Conservation (phyloP, 2,329 filamentous ascomycete genomes). For the Neofusicoccum kwambonambiense region DNA sequence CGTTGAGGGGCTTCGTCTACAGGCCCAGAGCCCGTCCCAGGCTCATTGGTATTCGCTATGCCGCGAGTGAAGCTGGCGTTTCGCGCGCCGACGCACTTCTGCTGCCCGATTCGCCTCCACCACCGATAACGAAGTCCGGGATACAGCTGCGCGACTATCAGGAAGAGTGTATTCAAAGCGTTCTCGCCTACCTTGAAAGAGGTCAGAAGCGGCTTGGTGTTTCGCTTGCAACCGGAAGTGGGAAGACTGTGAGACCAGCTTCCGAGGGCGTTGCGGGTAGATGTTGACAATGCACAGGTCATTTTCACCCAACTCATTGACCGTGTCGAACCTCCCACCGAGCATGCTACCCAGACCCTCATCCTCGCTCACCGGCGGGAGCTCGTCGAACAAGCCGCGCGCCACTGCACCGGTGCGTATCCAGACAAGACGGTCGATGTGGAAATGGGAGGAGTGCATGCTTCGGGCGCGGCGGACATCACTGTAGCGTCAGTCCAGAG, state of each 20-base stretch:
- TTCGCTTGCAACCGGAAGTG: constrained; percentile 82
- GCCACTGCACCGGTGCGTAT: constrained; percentile 78
- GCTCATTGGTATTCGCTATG: constrained; percentile 21
- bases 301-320: constrained; percentile 96
- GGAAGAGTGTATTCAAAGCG: constrained; percentile 84
- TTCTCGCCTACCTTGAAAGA: constrained; percentile 64
- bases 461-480: constrained; percentile 82
- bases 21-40: not conserved
- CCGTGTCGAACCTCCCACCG: constrained; percentile 60
- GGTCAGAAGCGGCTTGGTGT: constrained; percentile 80
- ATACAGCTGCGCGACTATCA: constrained; percentile 79
- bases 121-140: constrained; percentile 13
- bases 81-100: not conserved
- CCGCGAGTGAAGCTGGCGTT: constrained; percentile 17
- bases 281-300: constrained; percentile 54
- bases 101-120: constrained; percentile 10
- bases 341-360: constrained; percentile 70
- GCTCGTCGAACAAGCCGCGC: constrained; percentile 88
- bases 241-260: constrained; percentile 68
- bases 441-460: constrained; percentile 80
- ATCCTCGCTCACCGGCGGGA: constrained; percentile 92
- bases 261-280: not conserved
- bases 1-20: constrained; percentile 25
- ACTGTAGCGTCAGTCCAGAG: constrained; percentile 89
- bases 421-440: constrained; percentile 80